Base-by-base conservation (phyloP, 306 rosid species). In the Gleditsia sinensis region DNA sequence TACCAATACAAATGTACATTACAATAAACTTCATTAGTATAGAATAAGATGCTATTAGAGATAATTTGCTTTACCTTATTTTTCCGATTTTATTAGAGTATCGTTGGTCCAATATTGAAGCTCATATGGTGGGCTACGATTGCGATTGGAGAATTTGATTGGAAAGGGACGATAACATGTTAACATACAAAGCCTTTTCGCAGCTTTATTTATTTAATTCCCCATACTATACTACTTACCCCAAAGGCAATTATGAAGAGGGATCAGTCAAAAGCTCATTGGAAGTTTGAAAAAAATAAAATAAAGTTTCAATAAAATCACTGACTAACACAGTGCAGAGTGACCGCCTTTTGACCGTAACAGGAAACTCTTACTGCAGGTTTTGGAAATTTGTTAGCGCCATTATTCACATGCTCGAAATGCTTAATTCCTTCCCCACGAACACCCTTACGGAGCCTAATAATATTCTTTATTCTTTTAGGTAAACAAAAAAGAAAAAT, bases 321-420 rank as follows among this genome's bases (percentile, higher is more conserved):
- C 82, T 72, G 80, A 83, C 75, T 20, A 72, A 27, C 68, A 75
- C 83, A 66, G 79, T 77, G 7, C 48, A 74, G 57, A 27, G 53
- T 67, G 70, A 83, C 83, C 43, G 58, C 56, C 77, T 33, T 82
- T 85, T 85, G 90, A 85, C 87, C 83, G 56, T 43, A 65, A 78
- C 61, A 46, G 51, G 42, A 28, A 55, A n/a, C 13, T 23, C 55
- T n/a, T 37, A 16, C 1, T 37, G 11, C 69, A 13, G 12, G 40
- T 53, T 77, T 75, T 72, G 76, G 81, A 74, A 86, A 77, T 53
- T 60, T 45, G 56, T 55, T 67, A 74, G 48, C 56, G 45, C 46
- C 66, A 32, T 69, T 86, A 43, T 78, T 60, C 60, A 28, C 34
- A 30, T 33, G 9, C 40, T 50, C 42, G 40, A 37, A 60, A 53